Evolutionary conservation across 2,329 filamentous ascomycete genomes (phyloP), one percentile per base, ranked within the genome.

Genomic region (Neurospora crassa): DNA sequence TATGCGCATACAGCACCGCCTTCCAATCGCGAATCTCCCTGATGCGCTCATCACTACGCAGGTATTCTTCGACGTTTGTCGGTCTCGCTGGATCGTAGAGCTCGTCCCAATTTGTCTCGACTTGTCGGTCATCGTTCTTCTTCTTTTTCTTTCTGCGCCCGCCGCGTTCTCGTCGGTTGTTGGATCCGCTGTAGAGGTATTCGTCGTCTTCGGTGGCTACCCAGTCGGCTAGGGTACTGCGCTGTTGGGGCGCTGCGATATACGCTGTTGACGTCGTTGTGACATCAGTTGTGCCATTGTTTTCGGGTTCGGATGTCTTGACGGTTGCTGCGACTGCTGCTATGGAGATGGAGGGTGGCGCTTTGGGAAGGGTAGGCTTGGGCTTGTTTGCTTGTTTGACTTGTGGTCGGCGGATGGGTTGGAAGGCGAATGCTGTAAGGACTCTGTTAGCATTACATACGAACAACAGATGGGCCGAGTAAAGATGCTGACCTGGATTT

Each of bases 11-110:
- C 16, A 97, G 84, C 45, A 92, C 83, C 53, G 90, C 88, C 79
- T 94, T 96, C 94, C 94, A 97, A 76, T 96, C 93, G 71, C 88
- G 86, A 3, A 94, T 87, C 78, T 96, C 93, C 20, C 87, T 84
- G 72, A 94, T 88, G 78, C 92, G 91, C 81, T 97, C 94, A 72
- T 96, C 93, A 77, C 93, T 96, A 72, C 90, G 86, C 72, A 92
- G 87, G 78, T 96, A 97, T 77, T 95, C 92, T 70, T 94, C 91
- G 68, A 95, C 92, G 75, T 90, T 94, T 53, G 92, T 96, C 10
- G 94, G 94, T 47, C 92, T 84, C 12, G 91, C 85, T 0, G 93
- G 92, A 77, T 97, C 94, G 79, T 97, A 97, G 34, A 96, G 88
- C 79, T 96, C 93, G 79, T 97, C 92, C 94, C 94, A 97, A 78